A percentile compares a stretch with the other conserved stretches of the same genome.
These are phyloP conservation scores for Nissolia schottii DNA, from an alignment of 306 rosid species.

Conservation along the genomic window DNA sequence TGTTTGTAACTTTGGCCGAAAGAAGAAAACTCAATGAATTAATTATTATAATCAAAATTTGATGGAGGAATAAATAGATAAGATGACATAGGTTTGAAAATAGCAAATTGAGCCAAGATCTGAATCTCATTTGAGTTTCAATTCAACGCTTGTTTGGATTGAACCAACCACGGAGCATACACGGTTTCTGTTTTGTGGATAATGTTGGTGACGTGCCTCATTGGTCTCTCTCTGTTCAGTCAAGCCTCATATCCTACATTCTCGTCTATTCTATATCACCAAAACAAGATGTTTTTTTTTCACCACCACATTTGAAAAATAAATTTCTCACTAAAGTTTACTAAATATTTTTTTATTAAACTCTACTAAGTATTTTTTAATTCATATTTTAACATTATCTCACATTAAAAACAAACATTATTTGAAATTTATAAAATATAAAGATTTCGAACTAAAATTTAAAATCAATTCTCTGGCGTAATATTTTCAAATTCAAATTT, in stretches of 20 bases:
- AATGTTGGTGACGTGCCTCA: neutral
- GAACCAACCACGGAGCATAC: conserved; percentile 10
- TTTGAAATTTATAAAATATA: too few species aligned
- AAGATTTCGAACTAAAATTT: too few species aligned
- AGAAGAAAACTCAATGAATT: neutral
- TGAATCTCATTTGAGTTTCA: neutral
- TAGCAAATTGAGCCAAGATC: neutral
- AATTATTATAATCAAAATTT: neutral
- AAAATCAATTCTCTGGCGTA: too few species aligned
- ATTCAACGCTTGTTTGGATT: neutral
- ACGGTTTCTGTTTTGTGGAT: conserved; percentile 29
- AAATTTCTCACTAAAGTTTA: too few species aligned
- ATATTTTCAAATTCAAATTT: too few species aligned
- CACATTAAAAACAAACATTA: too few species aligned
- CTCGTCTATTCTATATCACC: neutral
- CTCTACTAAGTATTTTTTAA: too few species aligned
- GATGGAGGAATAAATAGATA: neutral
- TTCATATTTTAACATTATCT: too few species aligned
- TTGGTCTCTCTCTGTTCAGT: neutral
- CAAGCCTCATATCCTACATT: neutral
- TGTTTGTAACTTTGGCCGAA: neutral
- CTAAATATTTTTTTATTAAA: too few species aligned
- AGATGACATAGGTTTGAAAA: neutral
- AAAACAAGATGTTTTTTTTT: too few species aligned
- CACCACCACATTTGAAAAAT: too few species aligned